Evolutionary conservation across 306 rosid species (phyloP).

Genomic region (Prinsepia uniflora): DNA sequence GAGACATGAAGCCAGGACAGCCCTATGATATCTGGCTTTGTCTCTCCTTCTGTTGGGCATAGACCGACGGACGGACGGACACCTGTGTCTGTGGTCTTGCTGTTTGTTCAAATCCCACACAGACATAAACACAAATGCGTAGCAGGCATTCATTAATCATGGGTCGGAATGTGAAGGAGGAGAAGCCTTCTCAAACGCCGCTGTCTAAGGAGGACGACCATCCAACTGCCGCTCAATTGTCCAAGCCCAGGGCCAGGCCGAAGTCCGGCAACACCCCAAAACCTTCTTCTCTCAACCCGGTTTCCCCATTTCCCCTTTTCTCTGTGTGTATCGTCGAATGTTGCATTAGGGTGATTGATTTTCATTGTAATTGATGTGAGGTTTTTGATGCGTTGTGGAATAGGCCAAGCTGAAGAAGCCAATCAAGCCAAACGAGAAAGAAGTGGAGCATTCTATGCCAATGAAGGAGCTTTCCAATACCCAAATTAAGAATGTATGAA

Average conservation of each 20-base stretch:
- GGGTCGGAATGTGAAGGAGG: slow-evolving; percentile 16
- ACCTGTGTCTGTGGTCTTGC: neutral
- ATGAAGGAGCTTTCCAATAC: slow-evolving; percentile 33
- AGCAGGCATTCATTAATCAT: slow-evolving; percentile 3
- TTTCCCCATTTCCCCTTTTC: neutral
- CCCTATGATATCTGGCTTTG: neutral
- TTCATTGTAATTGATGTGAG: slow-evolving; percentile 4
- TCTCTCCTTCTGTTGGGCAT: slow-evolving; percentile 1
- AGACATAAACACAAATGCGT: neutral
- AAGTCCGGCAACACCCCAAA: slow-evolving; percentile 7
- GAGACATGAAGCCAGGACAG: neutral
- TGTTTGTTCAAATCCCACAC: slow-evolving; percentile 8
- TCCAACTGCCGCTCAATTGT: slow-evolving; percentile 25
- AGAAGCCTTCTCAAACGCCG: slow-evolving; percentile 17
- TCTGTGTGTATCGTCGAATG: neutral
- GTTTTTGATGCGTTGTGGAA: slow-evolving; percentile 29
- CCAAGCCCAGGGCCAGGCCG: slow-evolving; percentile 24
- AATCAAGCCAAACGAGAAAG: slow-evolving; percentile 36
- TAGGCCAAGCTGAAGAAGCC: slow-evolving; percentile 44
- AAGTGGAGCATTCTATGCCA: slow-evolving; percentile 30
- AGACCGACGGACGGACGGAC: neutral
- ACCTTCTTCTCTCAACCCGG: slow-evolving; percentile 25
- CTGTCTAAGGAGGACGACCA: slow-evolving; percentile 19
- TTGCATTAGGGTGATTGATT: neutral
- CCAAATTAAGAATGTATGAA: slow-evolving; percentile 44